Evolutionary conservation across 495 filamentous ascomycete species (phyloP), one percentile per base, ranked within the genome.

Genomic region (Aspergillus incahuasiensis): DNA sequence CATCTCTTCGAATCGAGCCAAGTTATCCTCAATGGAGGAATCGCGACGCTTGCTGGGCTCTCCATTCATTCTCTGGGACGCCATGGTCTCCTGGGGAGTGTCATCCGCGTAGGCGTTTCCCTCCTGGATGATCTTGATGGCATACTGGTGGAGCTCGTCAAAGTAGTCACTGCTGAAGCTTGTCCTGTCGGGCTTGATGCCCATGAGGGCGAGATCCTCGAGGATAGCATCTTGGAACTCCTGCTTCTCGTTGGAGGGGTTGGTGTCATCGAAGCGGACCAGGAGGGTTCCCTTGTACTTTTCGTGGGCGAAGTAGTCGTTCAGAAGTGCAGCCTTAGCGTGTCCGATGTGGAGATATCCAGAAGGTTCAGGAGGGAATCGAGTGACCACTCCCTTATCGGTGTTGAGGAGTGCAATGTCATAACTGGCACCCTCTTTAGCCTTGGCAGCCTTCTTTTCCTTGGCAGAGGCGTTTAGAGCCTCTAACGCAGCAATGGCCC

Each of bases 281-380:
- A 91, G 81, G 54, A 97, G 76, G 34, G 80, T 91, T 52, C 92
- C 92, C 41, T 87, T 83, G 71, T 95, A 95, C 63, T 87, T 86
- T 68, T 88, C 84, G 62, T 96, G 88, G 12, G 91, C 92, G 57
- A 96, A 96, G 80, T 91, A 96, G 65, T 96, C 90, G 71, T 91
- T 94, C 40, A 97, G 81, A 40, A 96, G 77, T 11, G 91, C 92
- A 12, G 92, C 92, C 73, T 96, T 96, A 48, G 89, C 90, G 70
- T 96, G 92, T 49, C 92, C 92, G 54, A 96, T 95, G 71, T 96
- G 91, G 30, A 96, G 84, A 61, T 96, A 96, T 22, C 91, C 91
- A 52, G 92, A 96, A 58, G 94, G 94, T 84, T 98, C 94, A 1
- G 94, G 94, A 15, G 92, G 86, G 75, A 98, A 98, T 57, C 95